Conservation (phyloP, 352 stramenopile species). For the Pythium inflatum region DNA sequence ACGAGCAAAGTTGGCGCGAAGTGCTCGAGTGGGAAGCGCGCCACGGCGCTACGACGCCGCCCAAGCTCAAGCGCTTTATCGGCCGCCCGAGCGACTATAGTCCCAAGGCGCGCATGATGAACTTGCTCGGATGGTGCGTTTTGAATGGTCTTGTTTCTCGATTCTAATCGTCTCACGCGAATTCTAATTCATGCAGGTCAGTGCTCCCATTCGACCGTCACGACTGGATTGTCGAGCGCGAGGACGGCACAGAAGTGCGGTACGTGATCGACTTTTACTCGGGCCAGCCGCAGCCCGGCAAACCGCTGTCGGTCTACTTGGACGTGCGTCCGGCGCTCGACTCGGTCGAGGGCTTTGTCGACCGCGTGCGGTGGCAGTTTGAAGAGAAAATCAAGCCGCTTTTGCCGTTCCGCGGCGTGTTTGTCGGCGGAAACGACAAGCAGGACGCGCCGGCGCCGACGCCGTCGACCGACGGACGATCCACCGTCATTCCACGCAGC, state of each 20-base stretch:
- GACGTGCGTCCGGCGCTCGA: constrained; percentile 97
- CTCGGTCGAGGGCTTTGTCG: constrained; percentile 77
- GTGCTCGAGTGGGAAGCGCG: constrained; percentile 92
- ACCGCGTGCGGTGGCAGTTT: constrained; percentile 82
- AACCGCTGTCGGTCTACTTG: constrained; percentile 92
- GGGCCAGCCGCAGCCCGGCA: constrained; percentile 82
- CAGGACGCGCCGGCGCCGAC: neutral
- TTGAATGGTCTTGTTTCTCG: no score
- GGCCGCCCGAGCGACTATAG: constrained; percentile 94
- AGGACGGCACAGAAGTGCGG: constrained; percentile 88
- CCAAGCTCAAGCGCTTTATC: constrained; percentile 94
- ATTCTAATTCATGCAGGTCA: constrained; percentile 43
- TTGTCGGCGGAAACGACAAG: constrained; percentile 38
- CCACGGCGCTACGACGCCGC: constrained; percentile 32
- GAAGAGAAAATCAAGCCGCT: constrained; percentile 73
- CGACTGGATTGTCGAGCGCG: constrained; percentile 96
- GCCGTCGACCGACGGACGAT: constrained; percentile 34
- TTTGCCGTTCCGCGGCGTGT: constrained; percentile 66
- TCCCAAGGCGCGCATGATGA: constrained; percentile 93
- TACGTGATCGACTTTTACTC: constrained; percentile 99
- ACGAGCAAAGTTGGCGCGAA: constrained; percentile 95
- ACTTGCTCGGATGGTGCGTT: constrained; percentile 75
- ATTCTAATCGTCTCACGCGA: no score
- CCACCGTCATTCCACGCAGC: constrained; percentile 37
- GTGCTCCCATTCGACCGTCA: constrained; percentile 98